Percentiles rank a stretch among this genome's conserved stretches.
phyloP scores from a whole-genome alignment of 2,329 filamentous ascomycete genomes.

The Fusarium foetens region DNA sequence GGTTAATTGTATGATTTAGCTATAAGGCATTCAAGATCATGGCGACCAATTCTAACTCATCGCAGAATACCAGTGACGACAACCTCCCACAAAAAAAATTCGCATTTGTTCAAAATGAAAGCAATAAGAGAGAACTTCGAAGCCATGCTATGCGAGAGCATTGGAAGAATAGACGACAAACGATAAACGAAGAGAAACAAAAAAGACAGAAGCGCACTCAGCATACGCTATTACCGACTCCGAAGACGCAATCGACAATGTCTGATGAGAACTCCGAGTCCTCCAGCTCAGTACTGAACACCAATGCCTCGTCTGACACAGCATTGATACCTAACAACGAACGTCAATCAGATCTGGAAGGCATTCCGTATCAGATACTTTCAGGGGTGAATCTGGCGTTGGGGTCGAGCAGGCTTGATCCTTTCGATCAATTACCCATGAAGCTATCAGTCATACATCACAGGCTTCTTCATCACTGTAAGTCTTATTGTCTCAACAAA shows the following conservation, averaged over 20 bases:
- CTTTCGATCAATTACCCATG: conserved; percentile 6
- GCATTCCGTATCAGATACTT: background rate
- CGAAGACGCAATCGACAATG: background rate
- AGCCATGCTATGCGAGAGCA: conserved; percentile 53
- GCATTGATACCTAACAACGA: background rate
- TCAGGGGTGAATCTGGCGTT: conserved; percentile 8
- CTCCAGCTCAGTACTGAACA: background rate
- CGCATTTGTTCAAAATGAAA: background rate
- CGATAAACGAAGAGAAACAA: conserved; percentile 5
- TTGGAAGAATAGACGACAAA: conserved; percentile 47
- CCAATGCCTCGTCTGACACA: background rate
- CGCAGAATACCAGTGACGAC: background rate
- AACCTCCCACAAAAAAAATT: background rate
- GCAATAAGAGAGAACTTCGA: background rate
- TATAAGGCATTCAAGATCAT: background rate
- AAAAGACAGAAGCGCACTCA: conserved; percentile 17
- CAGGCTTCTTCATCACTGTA: conserved; percentile 10
- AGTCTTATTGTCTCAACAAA: background rate
- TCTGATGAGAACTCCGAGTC: background rate
- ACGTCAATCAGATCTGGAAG: background rate
- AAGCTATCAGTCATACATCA: background rate
- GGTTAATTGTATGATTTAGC: background rate
- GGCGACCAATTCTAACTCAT: background rate
- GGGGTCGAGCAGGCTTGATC: background rate
- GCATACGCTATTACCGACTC: background rate